phyloP scores from a whole-genome alignment of 129 eudicot species.

The Arctium minus region DNA sequence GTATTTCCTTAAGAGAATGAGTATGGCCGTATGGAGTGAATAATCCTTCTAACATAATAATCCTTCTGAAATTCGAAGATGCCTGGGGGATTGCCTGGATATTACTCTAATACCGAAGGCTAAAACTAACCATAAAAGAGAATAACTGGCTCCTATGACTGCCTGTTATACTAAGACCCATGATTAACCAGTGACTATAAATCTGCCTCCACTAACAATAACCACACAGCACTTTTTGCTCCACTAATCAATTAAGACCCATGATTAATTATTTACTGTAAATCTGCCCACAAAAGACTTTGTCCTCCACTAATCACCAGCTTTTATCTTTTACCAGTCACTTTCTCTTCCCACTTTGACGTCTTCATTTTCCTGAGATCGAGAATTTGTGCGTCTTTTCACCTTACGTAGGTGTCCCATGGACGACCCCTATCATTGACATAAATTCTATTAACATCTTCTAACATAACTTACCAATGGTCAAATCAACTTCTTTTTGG shows the following conservation, averaged over 20 bases:
- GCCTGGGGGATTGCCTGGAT: background rate
- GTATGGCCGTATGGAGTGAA: background rate
- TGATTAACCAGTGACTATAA: background rate
- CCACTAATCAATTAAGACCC: background rate
- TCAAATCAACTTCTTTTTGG: background rate
- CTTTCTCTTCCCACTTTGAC: background rate
- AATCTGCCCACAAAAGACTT: background rate
- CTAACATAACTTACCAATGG: background rate
- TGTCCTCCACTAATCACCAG: background rate
- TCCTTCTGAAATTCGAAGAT: background rate
- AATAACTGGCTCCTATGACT: too few relatives aligned
- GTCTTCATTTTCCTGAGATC: background rate
- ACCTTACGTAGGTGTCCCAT: background rate
- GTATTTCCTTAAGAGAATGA: background rate
- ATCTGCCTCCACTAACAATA: background rate
- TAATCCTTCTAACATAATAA: too few relatives aligned
- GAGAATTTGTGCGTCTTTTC: background rate
- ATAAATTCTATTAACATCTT: too few relatives aligned
- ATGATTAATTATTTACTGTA: background rate
- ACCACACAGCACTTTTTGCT: background rate
- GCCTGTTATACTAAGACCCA: background rate
- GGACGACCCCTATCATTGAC: background rate
- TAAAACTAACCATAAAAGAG: background rate
- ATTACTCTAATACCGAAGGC: background rate
- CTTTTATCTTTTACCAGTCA: background rate